phyloP scores from a whole-genome alignment of 495 filamentous ascomycete species.

The Aspergillus asperescens region DNA sequence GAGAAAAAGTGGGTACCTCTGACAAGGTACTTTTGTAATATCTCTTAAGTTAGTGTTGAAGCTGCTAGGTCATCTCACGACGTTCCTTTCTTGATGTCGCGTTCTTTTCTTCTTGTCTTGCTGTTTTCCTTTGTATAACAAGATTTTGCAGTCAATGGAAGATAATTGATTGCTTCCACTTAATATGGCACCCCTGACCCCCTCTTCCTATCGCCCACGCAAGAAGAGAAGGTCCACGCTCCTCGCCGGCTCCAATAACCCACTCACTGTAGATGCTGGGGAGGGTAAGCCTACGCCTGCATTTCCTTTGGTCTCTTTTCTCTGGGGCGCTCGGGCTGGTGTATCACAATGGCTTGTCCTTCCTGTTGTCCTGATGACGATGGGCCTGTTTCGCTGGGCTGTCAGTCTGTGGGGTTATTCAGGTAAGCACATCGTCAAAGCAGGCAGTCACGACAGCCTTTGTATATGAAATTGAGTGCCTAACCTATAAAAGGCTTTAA shows the following conservation, averaged over 20 bases:
- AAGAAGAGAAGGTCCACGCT: conserved; percentile 51
- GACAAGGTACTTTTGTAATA: background rate
- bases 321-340: conserved; percentile 81
- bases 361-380: conserved; percentile 80
- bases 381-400: conserved; percentile 89
- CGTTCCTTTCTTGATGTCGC: background rate
- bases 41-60: no score
- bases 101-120: background rate
- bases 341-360: conserved; percentile 91
- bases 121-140: background rate
- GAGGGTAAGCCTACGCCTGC: conserved; percentile 46
- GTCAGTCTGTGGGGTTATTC: conserved; percentile 92
- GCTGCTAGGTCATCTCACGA: background rate
- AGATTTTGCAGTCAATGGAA: conserved; percentile 26
- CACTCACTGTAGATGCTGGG: conserved; percentile 40
- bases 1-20: conserved; percentile 1
- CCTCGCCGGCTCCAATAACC: conserved; percentile 47
- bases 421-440: conserved; percentile 48
- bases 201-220: conserved; percentile 51
- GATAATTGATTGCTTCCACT: conserved; percentile 10
- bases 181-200: conserved; percentile 29
- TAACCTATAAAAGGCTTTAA: conserved; percentile 56
- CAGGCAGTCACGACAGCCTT: background rate
- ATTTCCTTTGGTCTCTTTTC: conserved; percentile 84
- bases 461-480: background rate